Evolutionary conservation across 148 eudicot genomes (phyloP).

Genomic region (Pouteria glomerata): DNA sequence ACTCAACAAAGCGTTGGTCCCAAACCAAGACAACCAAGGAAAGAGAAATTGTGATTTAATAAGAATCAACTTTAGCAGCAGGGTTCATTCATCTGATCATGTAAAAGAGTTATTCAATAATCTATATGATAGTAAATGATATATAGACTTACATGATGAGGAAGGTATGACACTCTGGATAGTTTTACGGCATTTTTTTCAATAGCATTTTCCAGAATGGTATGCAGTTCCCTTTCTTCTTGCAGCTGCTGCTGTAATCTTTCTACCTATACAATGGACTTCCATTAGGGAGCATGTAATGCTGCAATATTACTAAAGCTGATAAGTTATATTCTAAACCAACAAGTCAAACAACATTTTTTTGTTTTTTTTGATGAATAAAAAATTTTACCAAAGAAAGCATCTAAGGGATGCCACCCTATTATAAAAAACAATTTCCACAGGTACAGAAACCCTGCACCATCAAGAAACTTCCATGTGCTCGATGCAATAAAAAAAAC

Average conservation of each 20-base stretch:
- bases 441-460: too few relatives aligned
- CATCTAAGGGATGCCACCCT: too few relatives aligned
- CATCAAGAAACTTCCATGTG: too few relatives aligned
- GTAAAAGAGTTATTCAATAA: background rate
- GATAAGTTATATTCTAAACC: background rate
- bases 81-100: background rate
- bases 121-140: background rate
- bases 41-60: background rate
- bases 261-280: conserved; percentile 13
- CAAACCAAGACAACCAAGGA: too few relatives aligned
- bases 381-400: too few relatives aligned
- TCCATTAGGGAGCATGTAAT: conserved; percentile 12
- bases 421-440: too few relatives aligned
- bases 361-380: too few relatives aligned
- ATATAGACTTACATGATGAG: conserved; percentile 13
- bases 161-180: conserved; percentile 4
- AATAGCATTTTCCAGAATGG: conserved; percentile 16
- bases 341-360: too few relatives aligned
- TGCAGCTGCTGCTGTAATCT: conserved; percentile 13
- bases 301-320: background rate
- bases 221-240: conserved; percentile 15
- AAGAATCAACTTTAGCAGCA: conserved; percentile 1
- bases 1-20: too few relatives aligned
- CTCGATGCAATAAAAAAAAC: too few relatives aligned
- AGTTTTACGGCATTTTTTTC: conserved; percentile 4